phyloP scores from a whole-genome alignment of 202 grass and related monocot species.

The Alloteropsis angusta region DNA sequence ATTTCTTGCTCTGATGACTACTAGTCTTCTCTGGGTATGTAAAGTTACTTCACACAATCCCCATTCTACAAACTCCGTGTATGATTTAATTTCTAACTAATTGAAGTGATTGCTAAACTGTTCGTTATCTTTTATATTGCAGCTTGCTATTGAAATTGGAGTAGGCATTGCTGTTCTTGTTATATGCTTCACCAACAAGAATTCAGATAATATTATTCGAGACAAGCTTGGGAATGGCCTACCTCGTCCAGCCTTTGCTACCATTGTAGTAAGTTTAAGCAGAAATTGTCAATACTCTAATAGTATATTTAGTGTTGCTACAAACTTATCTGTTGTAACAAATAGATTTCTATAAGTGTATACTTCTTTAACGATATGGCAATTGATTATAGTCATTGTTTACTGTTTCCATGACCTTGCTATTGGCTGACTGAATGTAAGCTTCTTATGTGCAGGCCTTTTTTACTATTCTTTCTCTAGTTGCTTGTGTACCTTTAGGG shows the following conservation, averaged over 20 bases:
- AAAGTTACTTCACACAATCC: conserved; percentile 21
- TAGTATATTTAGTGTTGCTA: background rate
- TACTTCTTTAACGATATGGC: background rate
- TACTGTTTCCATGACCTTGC: background rate
- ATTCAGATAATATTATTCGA: conserved; percentile 47
- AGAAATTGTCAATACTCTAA: background rate
- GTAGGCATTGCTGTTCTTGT: conserved; percentile 69
- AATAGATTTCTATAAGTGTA: background rate
- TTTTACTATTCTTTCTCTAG: conserved; percentile 67
- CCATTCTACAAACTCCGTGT: background rate
- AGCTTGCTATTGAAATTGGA: conserved; percentile 86
- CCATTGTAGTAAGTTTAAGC: conserved; percentile 67
- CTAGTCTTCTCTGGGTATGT: conserved; percentile 77
- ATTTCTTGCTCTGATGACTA: conserved; percentile 75
- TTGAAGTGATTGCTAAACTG: background rate
- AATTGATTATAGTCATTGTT: background rate
- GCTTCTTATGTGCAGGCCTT: conserved; percentile 37
- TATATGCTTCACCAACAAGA: conserved; percentile 56
- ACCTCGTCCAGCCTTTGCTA: conserved; percentile 52
- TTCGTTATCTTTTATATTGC: background rate
- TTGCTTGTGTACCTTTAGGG: conserved; percentile 63
- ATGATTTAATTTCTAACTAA: background rate
- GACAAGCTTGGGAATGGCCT: conserved; percentile 71
- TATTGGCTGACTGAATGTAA: background rate
- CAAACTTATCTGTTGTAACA: background rate